A percentile compares a stretch with the other conserved stretches of the same genome.
Conservation (phyloP, 805 yeast genomes). For the baker's yeast (Saccharomyces cerevisiae) region DNA sequence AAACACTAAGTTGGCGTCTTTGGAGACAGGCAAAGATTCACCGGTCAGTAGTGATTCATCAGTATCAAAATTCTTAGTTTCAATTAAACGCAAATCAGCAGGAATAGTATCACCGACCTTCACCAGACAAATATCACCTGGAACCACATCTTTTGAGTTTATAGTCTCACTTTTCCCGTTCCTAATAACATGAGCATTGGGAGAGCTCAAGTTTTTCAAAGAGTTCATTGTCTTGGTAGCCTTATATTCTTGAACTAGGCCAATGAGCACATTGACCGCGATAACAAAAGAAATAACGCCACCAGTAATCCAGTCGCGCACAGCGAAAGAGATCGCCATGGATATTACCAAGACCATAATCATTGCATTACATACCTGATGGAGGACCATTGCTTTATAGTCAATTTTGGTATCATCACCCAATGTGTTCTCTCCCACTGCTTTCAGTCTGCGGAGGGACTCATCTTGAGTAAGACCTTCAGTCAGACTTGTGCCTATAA, state of each 20-base stretch:
- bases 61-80: conserved; percentile 68
- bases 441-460: conserved; percentile 58
- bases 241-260: conserved; percentile 91
- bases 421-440: conserved; percentile 75
- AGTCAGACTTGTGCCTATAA: conserved; percentile 50
- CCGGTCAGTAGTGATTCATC: conserved; percentile 95
- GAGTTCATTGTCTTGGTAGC: conserved; percentile 91
- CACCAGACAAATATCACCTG: conserved; percentile 88
- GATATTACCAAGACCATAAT: conserved; percentile 82
- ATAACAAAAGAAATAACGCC: conserved; percentile 86
- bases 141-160: conserved; percentile 77
- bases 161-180: conserved; percentile 65
- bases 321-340: conserved; percentile 73
- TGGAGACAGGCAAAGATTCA: conserved; percentile 80
- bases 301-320: conserved; percentile 94
- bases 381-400: conserved; percentile 59
- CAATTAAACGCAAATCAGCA: conserved; percentile 79
- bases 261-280: conserved; percentile 84
- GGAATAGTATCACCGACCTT: conserved; percentile 93
- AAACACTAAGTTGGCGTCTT: conserved; percentile 40
- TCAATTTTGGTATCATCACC: conserved; percentile 71
- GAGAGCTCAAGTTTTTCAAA: conserved; percentile 95
- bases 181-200: conserved; percentile 82
- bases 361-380: conserved; percentile 86
- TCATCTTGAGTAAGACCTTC: conserved; percentile 58